Evolutionary conservation across 805 yeast species (phyloP).

Genomic region (Clavispora carvajalis): DNA sequence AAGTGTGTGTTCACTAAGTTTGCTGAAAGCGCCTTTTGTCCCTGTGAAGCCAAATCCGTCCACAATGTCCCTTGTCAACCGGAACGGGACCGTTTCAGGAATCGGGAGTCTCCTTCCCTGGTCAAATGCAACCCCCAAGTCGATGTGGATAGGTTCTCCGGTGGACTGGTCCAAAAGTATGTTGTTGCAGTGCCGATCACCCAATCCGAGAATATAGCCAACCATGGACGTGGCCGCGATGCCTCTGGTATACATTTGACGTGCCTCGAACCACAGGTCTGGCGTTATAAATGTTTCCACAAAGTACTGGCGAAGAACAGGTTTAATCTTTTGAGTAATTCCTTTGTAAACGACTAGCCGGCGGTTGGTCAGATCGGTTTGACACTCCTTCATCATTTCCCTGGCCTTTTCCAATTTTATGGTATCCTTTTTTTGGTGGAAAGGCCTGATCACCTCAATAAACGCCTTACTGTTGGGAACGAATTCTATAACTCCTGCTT

Average conservation of each 20-base stretch:
- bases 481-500: constrained; percentile 85
- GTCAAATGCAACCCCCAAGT: constrained; percentile 93
- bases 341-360: constrained; percentile 43
- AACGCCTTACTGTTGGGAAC: constrained; percentile 73
- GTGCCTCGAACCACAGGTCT: constrained; percentile 66
- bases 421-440: constrained; percentile 50
- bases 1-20: constrained; percentile 69
- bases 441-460: constrained; percentile 58
- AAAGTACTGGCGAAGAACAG: constrained; percentile 69
- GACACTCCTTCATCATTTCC: constrained; percentile 54
- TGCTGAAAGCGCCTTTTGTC: constrained; percentile 67
- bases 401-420: constrained; percentile 56
- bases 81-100: constrained; percentile 92
- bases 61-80: constrained; percentile 82
- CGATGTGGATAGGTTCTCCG: constrained; percentile 95
- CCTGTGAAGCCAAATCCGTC: constrained; percentile 95
- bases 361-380: constrained; percentile 37
- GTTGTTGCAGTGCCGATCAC: constrained; percentile 93
- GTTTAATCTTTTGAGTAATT: constrained; percentile 50
- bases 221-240: constrained; percentile 81
- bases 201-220: constrained; percentile 85
- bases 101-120: constrained; percentile 79
- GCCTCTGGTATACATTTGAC: constrained; percentile 66
- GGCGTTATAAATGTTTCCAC: constrained; percentile 61
- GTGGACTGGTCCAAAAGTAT: constrained; percentile 71